Evolutionary conservation across 1,284 basidiomycete species (phyloP), one percentile per base, ranked within the genome.

Genomic region (Malassezia globosa): DNA sequence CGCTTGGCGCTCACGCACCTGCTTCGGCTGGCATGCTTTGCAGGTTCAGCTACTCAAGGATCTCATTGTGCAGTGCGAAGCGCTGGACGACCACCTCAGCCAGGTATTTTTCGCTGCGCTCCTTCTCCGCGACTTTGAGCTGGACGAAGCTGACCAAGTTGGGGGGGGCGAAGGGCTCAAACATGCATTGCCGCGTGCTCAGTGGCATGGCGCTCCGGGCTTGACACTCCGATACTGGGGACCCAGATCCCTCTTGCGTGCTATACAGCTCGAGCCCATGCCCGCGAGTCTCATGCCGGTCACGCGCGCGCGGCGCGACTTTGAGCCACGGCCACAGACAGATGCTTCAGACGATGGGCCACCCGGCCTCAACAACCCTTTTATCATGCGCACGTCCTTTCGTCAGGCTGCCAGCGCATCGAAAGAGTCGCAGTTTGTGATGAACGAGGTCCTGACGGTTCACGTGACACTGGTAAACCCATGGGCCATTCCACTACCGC

Each of bases 31-130:
- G 92, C 82, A 86, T 1, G 85, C 89, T 65, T 76, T 96, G 39
- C 90, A 95, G 73, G 79, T 92, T 25, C 86, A 86, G 25, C 81
- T 92, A 25, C 77, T 96, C 29, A 81, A 88, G 39, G 90, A 96
- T 66, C 85, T 87, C 0, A 82, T 95, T 26, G 81, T 83, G 0
- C 81, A 95, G 8, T 84, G 87, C 4, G 88, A 96, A 72, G 80
- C 85, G 14, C 74, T 96, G n/a, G 85, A 87, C 50, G 87, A 89
- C 84, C 50, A 58, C 51, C 77, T 75, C 6, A 49, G 52, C 5
- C 60, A 60, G 48, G 51, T 50, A 0, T 58, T 59, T 37, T 58
- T 63, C 37, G 57, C 51, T 8, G 46, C 55, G 4, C 52, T 64
- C 13, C 54, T 64, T 7, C 48, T 61, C 10, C 53, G 59, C 7